Conservation (phyloP, 2,329 filamentous ascomycete species). For the Acrodontium crateriforme region DNA sequence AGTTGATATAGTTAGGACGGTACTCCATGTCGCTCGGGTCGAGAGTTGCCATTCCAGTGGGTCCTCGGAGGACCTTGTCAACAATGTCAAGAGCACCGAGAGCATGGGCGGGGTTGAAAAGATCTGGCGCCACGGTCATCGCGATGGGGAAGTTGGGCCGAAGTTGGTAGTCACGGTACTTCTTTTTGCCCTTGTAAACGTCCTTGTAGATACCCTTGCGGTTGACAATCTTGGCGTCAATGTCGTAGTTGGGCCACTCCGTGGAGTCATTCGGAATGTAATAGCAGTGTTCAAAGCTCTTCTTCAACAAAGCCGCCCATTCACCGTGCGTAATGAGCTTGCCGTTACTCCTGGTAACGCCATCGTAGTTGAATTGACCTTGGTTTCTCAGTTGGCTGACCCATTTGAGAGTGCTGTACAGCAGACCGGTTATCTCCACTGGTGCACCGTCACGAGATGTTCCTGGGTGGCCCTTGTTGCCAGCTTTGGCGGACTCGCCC, state of each 20-base stretch:
- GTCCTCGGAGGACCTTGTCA: constrained; percentile 68
- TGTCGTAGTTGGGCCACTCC: constrained; percentile 64
- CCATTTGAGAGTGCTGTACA: constrained; percentile 84
- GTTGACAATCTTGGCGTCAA: constrained; percentile 69
- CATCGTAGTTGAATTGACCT: constrained; percentile 58
- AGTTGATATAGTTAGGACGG: constrained; percentile 86
- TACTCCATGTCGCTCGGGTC: constrained; percentile 90
- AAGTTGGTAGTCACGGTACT: constrained; percentile 95
- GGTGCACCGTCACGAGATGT: constrained; percentile 95
- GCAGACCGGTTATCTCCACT: constrained; percentile 83
- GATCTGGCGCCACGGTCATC: constrained; percentile 81
- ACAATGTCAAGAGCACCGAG: constrained; percentile 66
- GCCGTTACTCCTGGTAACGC: constrained; percentile 42
- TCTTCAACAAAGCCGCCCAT: constrained; percentile 70
- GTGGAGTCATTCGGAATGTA: constrained; percentile 59
- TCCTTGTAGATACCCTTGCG: constrained; percentile 97
- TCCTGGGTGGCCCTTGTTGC: constrained; percentile 83
- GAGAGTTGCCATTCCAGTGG: constrained; percentile 88
- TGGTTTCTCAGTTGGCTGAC: constrained; percentile 51
- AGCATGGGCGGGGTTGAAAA: constrained; percentile 70
- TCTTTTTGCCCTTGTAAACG: constrained; percentile 81
- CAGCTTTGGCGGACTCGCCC: constrained; percentile 88
- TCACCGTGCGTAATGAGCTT: constrained; percentile 53
- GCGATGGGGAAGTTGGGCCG: constrained; percentile 89
- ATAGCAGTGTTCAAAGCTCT: constrained; percentile 85